Evolutionary conservation across 495 filamentous ascomycete genomes (phyloP).

Genomic region (Thozetella sp.): DNA sequence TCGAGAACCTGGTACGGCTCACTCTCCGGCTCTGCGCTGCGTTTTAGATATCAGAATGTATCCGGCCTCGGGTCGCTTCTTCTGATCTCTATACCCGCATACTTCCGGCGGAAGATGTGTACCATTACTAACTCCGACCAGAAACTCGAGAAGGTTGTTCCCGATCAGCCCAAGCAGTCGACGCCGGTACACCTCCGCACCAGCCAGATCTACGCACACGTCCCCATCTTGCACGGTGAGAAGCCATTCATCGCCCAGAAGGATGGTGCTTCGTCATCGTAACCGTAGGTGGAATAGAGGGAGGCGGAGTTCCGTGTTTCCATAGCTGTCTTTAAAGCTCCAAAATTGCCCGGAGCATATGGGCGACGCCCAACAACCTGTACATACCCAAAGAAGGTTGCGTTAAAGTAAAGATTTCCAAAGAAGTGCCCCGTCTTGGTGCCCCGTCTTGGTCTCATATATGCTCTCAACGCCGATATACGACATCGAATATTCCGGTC

Average conservation of each 20-base stretch:
- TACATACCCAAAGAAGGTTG: too few relatives aligned
- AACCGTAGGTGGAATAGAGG: constrained; percentile 2
- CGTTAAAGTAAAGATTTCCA: too few relatives aligned
- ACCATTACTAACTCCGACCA: constrained; percentile 27
- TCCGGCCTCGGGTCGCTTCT: background rate
- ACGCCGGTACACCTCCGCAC: constrained; percentile 82
- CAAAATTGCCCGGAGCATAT: too few relatives aligned
- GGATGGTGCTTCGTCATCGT: constrained; percentile 2
- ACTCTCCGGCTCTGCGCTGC: background rate
- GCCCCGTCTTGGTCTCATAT: too few relatives aligned
- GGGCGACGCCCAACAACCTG: too few relatives aligned
- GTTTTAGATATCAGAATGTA: background rate
- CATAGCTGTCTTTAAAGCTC: background rate
- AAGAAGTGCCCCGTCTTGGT: too few relatives aligned
- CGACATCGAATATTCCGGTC: too few relatives aligned
- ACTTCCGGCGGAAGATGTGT: background rate
- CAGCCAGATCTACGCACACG: constrained; percentile 74
- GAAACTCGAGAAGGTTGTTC: constrained; percentile 90
- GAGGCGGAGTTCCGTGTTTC: background rate
- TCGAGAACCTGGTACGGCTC: constrained; percentile 83
- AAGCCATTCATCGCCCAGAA: constrained; percentile 36
- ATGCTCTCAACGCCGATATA: too few relatives aligned
- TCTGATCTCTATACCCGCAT: background rate
- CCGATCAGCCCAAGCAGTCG: constrained; percentile 75
- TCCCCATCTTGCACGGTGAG: constrained; percentile 34